Evolutionary conservation across 768 basidiomycete genomes (phyloP).

Genomic region (Naganishia vishniacii): DNA sequence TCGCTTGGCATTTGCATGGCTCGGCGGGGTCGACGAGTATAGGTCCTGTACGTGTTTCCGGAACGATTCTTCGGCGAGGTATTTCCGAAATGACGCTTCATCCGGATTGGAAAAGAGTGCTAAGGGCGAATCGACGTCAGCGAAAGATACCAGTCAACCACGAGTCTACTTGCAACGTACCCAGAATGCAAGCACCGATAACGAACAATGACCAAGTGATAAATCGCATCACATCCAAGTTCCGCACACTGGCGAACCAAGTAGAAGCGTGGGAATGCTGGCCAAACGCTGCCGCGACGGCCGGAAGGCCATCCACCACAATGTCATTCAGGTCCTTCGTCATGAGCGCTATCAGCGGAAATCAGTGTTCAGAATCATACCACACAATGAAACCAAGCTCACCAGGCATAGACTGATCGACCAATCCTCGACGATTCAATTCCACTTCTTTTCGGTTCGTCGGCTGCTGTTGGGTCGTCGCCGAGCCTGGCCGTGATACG

Average conservation of each 20-base stretch:
- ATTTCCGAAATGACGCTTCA: slow-evolving; percentile 86
- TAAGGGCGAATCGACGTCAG: slow-evolving; percentile 46
- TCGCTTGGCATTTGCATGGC: slow-evolving; percentile 51
- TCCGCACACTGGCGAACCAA: background rate
- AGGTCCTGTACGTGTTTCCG: slow-evolving; percentile 84
- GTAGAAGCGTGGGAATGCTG: background rate
- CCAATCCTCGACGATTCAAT: background rate
- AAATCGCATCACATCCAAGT: slow-evolving; percentile 32
- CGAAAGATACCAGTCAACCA: background rate
- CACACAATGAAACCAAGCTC: background rate
- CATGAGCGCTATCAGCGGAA: background rate
- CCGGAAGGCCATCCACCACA: slow-evolving; percentile 13
- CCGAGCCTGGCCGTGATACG: background rate
- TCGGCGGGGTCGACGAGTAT: slow-evolving; percentile 49
- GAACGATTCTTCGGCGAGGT: slow-evolving; percentile 95
- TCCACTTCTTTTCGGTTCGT: background rate
- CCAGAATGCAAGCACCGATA: slow-evolving; percentile 33
- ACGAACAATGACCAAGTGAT: slow-evolving; percentile 40
- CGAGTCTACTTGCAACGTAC: slow-evolving; percentile 31
- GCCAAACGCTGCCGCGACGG: slow-evolving; percentile 8
- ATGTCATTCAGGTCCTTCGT: slow-evolving; percentile 9
- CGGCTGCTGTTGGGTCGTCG: background rate
- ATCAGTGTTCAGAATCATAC: background rate
- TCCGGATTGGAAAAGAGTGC: slow-evolving; percentile 93
- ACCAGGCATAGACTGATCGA: slow-evolving; percentile 18